Base-by-base conservation (phyloP, 2,329 filamentous ascomycete genomes). In the Aspergillus terreus region DNA sequence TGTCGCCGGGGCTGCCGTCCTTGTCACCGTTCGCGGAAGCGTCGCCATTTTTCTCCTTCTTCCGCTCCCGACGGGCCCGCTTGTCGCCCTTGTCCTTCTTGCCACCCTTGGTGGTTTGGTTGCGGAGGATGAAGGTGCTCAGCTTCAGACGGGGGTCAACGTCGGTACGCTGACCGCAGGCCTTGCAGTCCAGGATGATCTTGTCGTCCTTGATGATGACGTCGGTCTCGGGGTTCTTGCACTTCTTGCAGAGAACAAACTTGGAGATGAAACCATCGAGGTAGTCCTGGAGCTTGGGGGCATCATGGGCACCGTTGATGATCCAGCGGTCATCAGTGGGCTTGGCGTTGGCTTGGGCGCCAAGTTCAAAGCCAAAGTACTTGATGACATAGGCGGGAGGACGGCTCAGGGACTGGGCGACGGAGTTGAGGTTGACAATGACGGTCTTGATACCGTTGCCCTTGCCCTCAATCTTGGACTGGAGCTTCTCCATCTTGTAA, bases 361-460 rank as follows among this genome's bases (percentile, higher is more conserved):
- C 94, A 53, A 99, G 86, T 78, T 99, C 94, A 73, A 99, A 97
- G 65, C 94, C 94, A 69, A 99, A 99, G 81, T 95, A 99, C 81
- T 99, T 99, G 86, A 99, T 97, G 71, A 99, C 84, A 74, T 96
- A 95, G 69, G 90, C 82, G 60, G 92, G 90, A 59, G 92, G 92
- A 65, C 94, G 92, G 67, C 90, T 90, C 63, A 99, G 85, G 58
- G 92, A 95, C 68, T 88, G 82, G 65, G 92, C 92, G 63, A 99
- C 91, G 71, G 89, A 95, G 82, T 86, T 90, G 71, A 99, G 78
- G 77, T 99, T 99, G 82, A 95, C 90, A 65, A 99, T 87, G 69
- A 99, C 94, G 66, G 82, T 99, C 82, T 99, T 99, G 85, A 99
- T 99, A 71, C 94, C 94, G 79, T 99, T 99, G 63, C 94, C 94